These are phyloP conservation scores for Nothopassalora personata DNA, from an alignment of 2,329 filamentous ascomycete species.

Conservation along the genomic window DNA sequence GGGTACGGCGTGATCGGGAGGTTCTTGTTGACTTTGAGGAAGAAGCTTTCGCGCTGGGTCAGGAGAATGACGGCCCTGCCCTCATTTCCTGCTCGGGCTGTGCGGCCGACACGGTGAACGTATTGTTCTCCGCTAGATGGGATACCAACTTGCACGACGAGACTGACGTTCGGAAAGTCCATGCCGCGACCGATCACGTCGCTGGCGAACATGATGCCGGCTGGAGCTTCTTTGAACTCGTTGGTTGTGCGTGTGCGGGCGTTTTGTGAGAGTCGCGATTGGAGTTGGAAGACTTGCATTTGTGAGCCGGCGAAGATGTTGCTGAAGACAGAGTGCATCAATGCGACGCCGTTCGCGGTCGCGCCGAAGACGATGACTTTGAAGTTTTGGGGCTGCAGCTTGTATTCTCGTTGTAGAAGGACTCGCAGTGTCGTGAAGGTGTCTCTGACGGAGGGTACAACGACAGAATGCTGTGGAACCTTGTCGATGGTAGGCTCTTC, in stretches of 20 bases:
- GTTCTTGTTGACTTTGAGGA: conserved; percentile 44
- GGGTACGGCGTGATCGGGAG: conserved; percentile 49
- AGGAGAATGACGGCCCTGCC: conserved; percentile 52
- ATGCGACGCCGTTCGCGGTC: conserved; percentile 42
- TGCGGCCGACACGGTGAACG: conserved; percentile 89
- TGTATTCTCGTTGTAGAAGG: conserved; percentile 42
- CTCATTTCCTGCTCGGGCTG: conserved; percentile 76
- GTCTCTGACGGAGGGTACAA: conserved; percentile 35
- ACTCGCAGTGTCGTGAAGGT: conserved; percentile 44
- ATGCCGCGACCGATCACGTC: conserved; percentile 93
- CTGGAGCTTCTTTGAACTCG: conserved; percentile 41
- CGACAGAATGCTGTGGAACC: conserved; percentile 46
- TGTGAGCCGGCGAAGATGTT: conserved; percentile 32
- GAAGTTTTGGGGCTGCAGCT: conserved; percentile 36
- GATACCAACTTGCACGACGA: conserved; percentile 69
- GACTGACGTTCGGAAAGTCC: conserved; percentile 95
- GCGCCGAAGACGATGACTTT: conserved; percentile 46
- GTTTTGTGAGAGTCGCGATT: conserved; percentile 41
- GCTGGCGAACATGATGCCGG: conserved; percentile 50
- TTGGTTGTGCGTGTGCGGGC: conserved; percentile 40
- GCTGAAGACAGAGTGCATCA: conserved; percentile 37
- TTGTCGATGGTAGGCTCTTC: conserved; percentile 44
- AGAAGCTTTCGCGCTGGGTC: conserved; percentile 49
- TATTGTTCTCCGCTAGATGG: conserved; percentile 58
- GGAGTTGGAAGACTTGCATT: conserved; percentile 39